These are phyloP conservation scores for Forsythia suspensa DNA, from an alignment of 257 asterid species.

Conservation along the genomic window DNA sequence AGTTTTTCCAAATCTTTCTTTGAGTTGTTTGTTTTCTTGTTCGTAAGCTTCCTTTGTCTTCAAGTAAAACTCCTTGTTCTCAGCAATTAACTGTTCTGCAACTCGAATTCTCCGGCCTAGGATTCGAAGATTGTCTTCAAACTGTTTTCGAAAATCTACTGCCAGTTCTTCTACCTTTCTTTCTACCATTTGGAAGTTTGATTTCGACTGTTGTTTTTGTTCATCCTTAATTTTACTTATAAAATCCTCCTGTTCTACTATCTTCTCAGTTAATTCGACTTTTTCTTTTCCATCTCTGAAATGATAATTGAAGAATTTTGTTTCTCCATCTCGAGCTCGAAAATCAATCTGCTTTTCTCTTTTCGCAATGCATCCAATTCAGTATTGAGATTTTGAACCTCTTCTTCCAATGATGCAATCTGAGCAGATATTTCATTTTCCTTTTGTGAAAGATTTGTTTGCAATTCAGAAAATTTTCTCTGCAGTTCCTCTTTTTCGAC, in stretches of 20 bases:
- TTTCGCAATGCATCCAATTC: conserved; percentile 13
- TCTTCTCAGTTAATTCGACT: conserved; percentile 38
- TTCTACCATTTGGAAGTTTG: conserved; percentile 48
- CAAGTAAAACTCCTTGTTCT: conserved; percentile 62
- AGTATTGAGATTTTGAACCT: conserved; percentile 1
- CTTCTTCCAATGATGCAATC: not conserved
- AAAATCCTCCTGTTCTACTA: conserved; percentile 24
- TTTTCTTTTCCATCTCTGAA: conserved; percentile 34
- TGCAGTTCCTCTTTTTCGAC: conserved; percentile 40
- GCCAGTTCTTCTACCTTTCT: conserved; percentile 67
- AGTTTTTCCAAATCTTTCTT: conserved; percentile 15
- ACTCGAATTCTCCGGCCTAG: conserved; percentile 75
- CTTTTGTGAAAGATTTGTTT: conserved; percentile 31
- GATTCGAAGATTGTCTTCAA: conserved; percentile 66
- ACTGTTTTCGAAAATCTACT: conserved; percentile 61
- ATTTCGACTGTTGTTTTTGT: conserved; percentile 31
- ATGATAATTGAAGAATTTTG: conserved; percentile 16
- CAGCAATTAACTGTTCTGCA: conserved; percentile 80
- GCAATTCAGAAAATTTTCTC: conserved; percentile 31
- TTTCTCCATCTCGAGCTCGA: conserved; percentile 22
- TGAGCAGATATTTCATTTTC: conserved; percentile 17
- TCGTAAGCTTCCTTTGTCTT: conserved; percentile 43
- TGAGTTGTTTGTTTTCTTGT: conserved; percentile 45
- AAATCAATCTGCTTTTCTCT: conserved; percentile 20
- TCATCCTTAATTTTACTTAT: conserved; percentile 30